These are phyloP conservation scores for Penicillium sp. DNA, from an alignment of 2,329 filamentous ascomycete genomes.

Conservation along the genomic window DNA sequence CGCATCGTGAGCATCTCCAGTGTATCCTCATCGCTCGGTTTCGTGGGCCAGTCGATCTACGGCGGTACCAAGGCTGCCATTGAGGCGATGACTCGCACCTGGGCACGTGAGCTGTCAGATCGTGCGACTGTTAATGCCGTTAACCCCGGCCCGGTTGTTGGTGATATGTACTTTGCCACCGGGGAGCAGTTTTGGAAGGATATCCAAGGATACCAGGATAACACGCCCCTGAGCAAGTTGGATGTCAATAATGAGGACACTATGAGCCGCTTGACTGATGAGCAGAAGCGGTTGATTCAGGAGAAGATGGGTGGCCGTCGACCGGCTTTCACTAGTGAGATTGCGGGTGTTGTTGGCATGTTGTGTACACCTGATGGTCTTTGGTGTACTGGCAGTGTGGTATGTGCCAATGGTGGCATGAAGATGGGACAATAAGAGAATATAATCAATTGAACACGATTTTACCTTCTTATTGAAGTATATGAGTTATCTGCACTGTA, in stretches of 20 bases:
- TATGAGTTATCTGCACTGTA: not conserved
- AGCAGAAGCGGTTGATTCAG: slow-evolving; percentile 60
- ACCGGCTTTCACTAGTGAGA: slow-evolving; percentile 65
- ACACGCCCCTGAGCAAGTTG: slow-evolving; percentile 62
- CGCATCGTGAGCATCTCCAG: slow-evolving; percentile 62
- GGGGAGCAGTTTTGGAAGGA: slow-evolving; percentile 56
- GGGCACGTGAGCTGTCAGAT: slow-evolving; percentile 62
- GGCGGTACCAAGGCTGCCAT: slow-evolving; percentile 65
- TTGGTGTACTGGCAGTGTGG: slow-evolving; percentile 76
- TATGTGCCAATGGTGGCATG: slow-evolving; percentile 79
- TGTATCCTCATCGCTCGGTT: slow-evolving; percentile 58
- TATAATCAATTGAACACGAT: not conserved
- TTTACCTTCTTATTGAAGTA: not conserved
- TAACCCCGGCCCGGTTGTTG: slow-evolving; percentile 64
- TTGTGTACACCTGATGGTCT: slow-evolving; percentile 67
- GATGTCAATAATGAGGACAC: slow-evolving; percentile 53
- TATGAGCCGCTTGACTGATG: slow-evolving; percentile 57
- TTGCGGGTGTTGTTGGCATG: slow-evolving; percentile 76
- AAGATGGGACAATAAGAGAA: slow-evolving; percentile 41
- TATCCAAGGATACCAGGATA: slow-evolving; percentile 60
- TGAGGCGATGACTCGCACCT: slow-evolving; percentile 67
- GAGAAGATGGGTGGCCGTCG: slow-evolving; percentile 56
- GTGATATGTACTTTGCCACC: slow-evolving; percentile 63
- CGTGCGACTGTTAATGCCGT: slow-evolving; percentile 63
- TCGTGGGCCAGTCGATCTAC: slow-evolving; percentile 59